Conservation (phyloP, 2,329 filamentous ascomycete species). For the Aureobasidium sp. region DNA sequence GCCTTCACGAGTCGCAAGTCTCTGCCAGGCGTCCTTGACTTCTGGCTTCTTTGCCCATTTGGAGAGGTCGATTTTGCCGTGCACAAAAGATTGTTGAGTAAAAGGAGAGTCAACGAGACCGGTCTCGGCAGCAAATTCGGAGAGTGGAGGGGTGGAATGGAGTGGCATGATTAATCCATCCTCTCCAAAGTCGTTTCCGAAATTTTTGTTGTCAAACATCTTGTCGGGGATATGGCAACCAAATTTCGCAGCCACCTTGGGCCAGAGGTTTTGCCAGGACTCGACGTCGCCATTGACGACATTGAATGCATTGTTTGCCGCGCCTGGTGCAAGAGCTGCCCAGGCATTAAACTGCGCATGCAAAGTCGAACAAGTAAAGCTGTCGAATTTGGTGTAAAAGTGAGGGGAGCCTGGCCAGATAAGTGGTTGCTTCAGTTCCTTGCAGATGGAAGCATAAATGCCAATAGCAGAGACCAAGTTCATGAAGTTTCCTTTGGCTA, state of each 20-base stretch:
- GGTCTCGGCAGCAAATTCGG: neutral
- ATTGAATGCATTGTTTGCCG: constrained; percentile 36
- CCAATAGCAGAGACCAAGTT: constrained; percentile 26
- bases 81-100: constrained; percentile 24
- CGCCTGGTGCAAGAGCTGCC: constrained; percentile 27
- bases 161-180: constrained; percentile 8
- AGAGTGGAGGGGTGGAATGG: neutral
- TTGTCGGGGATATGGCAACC: constrained; percentile 24
- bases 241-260: constrained; percentile 31
- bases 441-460: constrained; percentile 24
- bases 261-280: constrained; percentile 38
- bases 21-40: constrained; percentile 34
- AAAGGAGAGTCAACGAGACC: neutral
- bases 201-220: constrained; percentile 10
- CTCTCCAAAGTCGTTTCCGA: neutral
- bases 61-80: constrained; percentile 34
- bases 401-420: constrained; percentile 24
- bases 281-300: constrained; percentile 36
- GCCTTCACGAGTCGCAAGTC: constrained; percentile 28
- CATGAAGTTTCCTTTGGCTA: constrained; percentile 33
- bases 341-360: constrained; percentile 27
- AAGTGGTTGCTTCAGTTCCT: constrained; percentile 23
- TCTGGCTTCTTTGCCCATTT: constrained; percentile 35
- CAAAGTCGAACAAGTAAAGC: constrained; percentile 23
- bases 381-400: constrained; percentile 27